Conservation (phyloP, 2,329 filamentous ascomycete species). For the Sporothrix pseudoabietina region DNA sequence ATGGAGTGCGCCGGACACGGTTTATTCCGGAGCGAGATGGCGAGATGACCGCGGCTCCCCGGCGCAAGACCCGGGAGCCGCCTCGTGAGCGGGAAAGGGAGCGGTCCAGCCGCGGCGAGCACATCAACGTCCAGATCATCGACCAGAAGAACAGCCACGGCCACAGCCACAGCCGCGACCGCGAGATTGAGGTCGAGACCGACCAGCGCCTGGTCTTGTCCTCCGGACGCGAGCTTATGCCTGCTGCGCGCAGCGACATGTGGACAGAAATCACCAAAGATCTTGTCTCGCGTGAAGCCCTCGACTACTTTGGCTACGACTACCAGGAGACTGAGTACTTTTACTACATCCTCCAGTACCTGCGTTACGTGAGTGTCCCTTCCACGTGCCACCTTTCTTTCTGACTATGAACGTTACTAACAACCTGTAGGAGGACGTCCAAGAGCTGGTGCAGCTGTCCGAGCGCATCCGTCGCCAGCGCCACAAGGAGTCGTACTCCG, state of each 20-base stretch:
- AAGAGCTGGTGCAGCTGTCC: conserved; percentile 78
- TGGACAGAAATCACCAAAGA: conserved; percentile 99
- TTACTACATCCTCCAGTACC: conserved; percentile 91
- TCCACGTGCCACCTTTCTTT: not conserved
- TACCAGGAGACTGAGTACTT: conserved; percentile 88
- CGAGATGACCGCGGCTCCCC: conserved; percentile 38
- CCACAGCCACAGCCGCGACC: conserved; percentile 47
- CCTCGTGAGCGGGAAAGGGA: conserved; percentile 38
- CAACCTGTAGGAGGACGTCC: conserved; percentile 74
- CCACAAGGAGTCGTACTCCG: conserved; percentile 46
- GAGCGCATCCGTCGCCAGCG: conserved; percentile 73
- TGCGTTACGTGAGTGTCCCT: conserved; percentile 72
- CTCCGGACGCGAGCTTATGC: conserved; percentile 41
- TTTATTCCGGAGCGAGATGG: conserved; percentile 70
- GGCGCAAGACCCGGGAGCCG: conserved; percentile 32
- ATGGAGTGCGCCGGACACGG: conserved; percentile 72
- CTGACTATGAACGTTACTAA: conserved; percentile 40
- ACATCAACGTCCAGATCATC: conserved; percentile 51
- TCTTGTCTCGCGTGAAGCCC: conserved; percentile 80
- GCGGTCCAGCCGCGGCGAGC: conserved; percentile 38
- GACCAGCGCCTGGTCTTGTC: conserved; percentile 52
- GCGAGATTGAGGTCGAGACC: conserved; percentile 57
- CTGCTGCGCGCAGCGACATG: conserved; percentile 63
- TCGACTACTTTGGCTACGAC: conserved; percentile 80
- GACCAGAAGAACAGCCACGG: conserved; percentile 46